Percentiles rank a stretch among this genome's conserved stretches.
Evolutionary conservation across 306 rosid species (phyloP).

Genomic region (Malus sylvestris): DNA sequence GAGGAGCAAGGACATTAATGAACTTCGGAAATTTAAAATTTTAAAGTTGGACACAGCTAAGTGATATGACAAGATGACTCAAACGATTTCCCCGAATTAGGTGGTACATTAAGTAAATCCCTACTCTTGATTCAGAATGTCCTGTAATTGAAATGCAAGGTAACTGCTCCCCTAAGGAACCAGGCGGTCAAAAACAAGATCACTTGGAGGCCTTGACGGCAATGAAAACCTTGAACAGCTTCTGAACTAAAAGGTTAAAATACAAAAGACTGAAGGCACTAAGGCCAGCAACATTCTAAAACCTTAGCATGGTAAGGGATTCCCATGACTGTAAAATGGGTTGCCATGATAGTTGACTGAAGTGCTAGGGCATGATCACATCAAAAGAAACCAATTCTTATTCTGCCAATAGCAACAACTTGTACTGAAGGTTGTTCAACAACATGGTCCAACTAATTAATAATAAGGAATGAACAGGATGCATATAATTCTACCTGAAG

Average conservation of each 20-base stretch:
- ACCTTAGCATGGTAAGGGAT: not conserved
- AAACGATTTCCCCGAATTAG: not conserved
- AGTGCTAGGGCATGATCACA: not conserved
- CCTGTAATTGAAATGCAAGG: not conserved
- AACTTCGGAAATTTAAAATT: not conserved
- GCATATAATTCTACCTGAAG: slow-evolving; percentile 53
- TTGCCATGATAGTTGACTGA: not conserved
- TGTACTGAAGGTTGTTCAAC: not conserved
- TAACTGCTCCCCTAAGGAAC: not conserved
- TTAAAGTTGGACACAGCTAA: not conserved
- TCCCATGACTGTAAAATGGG: not conserved
- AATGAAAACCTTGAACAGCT: not conserved
- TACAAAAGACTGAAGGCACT: not conserved
- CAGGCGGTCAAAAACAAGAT: too few species aligned
- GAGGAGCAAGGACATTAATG: not conserved
- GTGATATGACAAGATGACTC: not conserved
- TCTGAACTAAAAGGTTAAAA: not conserved
- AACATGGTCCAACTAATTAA: not conserved
- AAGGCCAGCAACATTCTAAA: not conserved
- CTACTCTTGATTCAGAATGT: not conserved
- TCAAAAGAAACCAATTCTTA: not conserved
- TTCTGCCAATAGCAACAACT: not conserved
- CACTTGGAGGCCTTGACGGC: not conserved
- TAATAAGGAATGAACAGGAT: not conserved
- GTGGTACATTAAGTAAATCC: not conserved